A percentile compares a stretch with the other conserved stretches of the same genome.
Evolutionary conservation across 2,329 filamentous ascomycete genomes (phyloP).

Genomic region (Fusarium napiforme): DNA sequence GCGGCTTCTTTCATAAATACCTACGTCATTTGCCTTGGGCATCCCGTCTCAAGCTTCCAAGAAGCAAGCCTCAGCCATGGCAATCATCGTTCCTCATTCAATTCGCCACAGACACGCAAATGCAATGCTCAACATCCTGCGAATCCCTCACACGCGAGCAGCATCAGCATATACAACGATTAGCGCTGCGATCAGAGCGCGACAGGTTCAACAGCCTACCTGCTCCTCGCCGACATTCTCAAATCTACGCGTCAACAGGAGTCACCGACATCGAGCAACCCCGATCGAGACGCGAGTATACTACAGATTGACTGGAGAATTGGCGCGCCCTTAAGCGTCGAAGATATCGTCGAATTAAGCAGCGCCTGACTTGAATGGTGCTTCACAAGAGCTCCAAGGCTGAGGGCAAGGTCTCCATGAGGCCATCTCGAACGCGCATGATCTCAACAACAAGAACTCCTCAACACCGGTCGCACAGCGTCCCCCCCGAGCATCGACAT

Average conservation of each 20-base stretch:
- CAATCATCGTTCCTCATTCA: neutral
- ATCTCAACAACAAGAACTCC: too few species aligned
- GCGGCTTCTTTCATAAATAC: neutral
- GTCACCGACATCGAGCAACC: neutral
- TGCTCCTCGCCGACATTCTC: neutral
- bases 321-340: fast-evolving
- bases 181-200: too few species aligned
- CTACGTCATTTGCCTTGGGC: neutral
- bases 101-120: neutral
- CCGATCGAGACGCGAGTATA: fast-evolving
- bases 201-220: too few species aligned
- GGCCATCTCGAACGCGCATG: neutral
- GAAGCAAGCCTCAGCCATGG: neutral
- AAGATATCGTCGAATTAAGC: neutral
- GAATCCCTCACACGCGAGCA: neutral
- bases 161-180: neutral
- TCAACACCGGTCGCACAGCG: fast-evolving
- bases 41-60: neutral
- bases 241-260: neutral
- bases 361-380: neutral
- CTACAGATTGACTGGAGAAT: neutral
- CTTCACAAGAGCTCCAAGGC: neutral
- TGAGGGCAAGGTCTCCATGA: neutral
- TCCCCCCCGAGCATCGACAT: fast-evolving
- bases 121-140: neutral